Base-by-base conservation (phyloP, 805 yeast species). In the Tetrapisispora phaffii region DNA sequence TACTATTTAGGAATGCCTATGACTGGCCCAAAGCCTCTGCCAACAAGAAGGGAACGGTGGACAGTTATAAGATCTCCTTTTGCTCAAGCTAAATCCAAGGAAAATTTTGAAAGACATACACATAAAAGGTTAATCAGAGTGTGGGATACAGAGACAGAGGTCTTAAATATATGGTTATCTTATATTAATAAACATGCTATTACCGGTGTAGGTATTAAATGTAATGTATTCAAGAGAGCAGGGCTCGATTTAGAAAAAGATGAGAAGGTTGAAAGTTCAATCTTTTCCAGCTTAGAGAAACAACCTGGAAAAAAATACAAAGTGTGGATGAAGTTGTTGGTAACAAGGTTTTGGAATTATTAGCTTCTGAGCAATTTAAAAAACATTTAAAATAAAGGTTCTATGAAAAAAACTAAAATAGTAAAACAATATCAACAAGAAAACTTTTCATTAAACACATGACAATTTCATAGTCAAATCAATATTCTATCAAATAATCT, bases 61-160 rank as follows among this genome's bases (percentile, higher is more conserved):
- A 93, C 98, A 0, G 96, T 93, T 37, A 88, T 83, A 57, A 77
- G 82, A 62, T 80, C 96, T 3, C 97, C 97, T 1, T 93, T 93
- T 63, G 96, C 85, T 19, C 93, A 86, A 59, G 95, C 97, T 43
- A 89, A 88, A 63, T 75, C 93, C 9, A 93, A 93, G 68, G 95
- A 90, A 69, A 93, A 90, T 71, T 93, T 85, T 67, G 85, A 85
- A 69, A 80, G 97, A 69, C 74, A 77, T 41, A 93, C 97, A 1
- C 85, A 78, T 63, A 79, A 82, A 55, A 77, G 95, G 50, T 63
- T 76, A 48, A 71, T 93, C 52, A 74, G 73, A 53, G 84, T 87
- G 24, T 88, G 77, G 73, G 97, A 93, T 63, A 77, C 96, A 16
- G 80, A 84, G 47, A 82, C 89, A 1, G 95, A 86, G 58, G 82